Conservation (phyloP, 1,284 basidiomycete genomes). For the Tremellales sp. region DNA sequence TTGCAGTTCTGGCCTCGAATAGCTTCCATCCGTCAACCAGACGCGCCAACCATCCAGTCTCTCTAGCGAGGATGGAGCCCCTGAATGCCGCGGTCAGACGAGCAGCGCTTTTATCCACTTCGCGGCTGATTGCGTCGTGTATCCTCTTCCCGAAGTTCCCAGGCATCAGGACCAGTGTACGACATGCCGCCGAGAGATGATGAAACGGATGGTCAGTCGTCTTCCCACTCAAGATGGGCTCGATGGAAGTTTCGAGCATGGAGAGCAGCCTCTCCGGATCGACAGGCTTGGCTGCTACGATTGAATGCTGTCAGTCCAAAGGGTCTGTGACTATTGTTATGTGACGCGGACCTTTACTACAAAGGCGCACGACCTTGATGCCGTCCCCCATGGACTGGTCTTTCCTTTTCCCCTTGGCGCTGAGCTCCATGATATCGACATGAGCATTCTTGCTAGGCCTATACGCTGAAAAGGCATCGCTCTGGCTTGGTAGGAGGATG, state of each 20-base stretch:
- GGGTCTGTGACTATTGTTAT: too few relatives aligned
- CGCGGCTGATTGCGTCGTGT: constrained; percentile 21
- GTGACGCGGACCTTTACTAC: too few relatives aligned
- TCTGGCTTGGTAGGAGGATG: constrained; percentile 18
- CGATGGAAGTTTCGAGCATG: constrained; percentile 17
- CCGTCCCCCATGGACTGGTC: constrained; percentile 2
- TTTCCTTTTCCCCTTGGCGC: constrained; percentile 9
- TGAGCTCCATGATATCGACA: constrained; percentile 28
- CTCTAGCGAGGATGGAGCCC: constrained; percentile 25
- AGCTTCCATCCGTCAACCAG: constrained; percentile 27
- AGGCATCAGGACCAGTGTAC: constrained; percentile 23
- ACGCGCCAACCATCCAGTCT: constrained; percentile 27
- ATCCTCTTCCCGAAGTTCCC: constrained; percentile 18
- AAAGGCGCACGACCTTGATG: constrained; percentile 11
- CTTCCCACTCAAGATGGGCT: constrained; percentile 24
- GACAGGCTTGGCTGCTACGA: constrained; percentile 1
- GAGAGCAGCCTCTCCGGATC: constrained; percentile 8
- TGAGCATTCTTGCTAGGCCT: constrained; percentile 38
- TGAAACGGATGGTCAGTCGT: constrained; percentile 27
- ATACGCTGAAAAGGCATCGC: constrained; percentile 34
- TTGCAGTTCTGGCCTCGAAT: constrained; percentile 29
- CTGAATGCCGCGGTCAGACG: constrained; percentile 27
- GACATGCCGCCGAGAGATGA: constrained; percentile 24
- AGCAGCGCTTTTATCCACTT: constrained; percentile 18
- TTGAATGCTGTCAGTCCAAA: not conserved